Percentiles rank a stretch among this genome's conserved stretches.
Conservation (phyloP, 1,284 basidiomycete genomes). For the Lignosus rhinocerotis region DNA sequence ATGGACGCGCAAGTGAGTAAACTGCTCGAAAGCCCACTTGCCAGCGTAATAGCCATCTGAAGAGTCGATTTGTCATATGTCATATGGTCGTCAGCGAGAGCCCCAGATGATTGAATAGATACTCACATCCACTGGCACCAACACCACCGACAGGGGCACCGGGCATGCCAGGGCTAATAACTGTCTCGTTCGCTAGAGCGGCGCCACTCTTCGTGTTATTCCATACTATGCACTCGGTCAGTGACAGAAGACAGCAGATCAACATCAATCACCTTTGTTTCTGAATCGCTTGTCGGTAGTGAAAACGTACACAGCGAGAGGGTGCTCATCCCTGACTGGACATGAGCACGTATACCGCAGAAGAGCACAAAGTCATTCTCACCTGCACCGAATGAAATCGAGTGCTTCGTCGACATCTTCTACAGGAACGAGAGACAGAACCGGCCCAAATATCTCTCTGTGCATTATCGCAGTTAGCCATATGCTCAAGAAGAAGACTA, state of each 20-base stretch:
- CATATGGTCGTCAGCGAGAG: too few relatives aligned
- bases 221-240: conserved; percentile 46
- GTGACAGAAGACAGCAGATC: too few relatives aligned
- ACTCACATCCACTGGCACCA: conserved; percentile 70
- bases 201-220: conserved; percentile 68
- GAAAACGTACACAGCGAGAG: conserved; percentile 79
- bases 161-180: conserved; percentile 50
- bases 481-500: neutral
- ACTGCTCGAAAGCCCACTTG: conserved; percentile 67
- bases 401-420: conserved; percentile 73
- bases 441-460: conserved; percentile 39
- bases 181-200: conserved; percentile 60
- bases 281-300: conserved; percentile 59
- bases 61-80: too few relatives aligned
- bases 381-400: conserved; percentile 66
- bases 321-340: conserved; percentile 57
- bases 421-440: conserved; percentile 75
- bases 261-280: too few relatives aligned
- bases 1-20: conserved; percentile 66
- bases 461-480: neutral
- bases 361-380: neutral
- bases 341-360: neutral
- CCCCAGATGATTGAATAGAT: too few relatives aligned
- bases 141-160: conserved; percentile 74
- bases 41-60: conserved; percentile 63